These are phyloP conservation scores for Colletotrichum sp. DNA, from an alignment of 2,329 filamentous ascomycete species.

Conservation along the genomic window DNA sequence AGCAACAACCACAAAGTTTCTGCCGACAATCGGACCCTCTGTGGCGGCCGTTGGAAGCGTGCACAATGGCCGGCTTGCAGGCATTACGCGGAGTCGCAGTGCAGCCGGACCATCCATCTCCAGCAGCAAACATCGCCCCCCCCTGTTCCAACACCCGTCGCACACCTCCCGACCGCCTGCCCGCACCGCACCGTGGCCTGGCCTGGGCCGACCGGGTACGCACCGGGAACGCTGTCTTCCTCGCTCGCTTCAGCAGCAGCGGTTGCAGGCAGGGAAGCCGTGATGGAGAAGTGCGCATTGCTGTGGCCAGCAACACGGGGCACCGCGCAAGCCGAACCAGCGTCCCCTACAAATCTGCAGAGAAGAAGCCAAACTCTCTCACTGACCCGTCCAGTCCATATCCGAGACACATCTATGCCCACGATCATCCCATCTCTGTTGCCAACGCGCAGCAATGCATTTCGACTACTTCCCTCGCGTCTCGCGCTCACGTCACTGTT, in stretches of 20 bases:
- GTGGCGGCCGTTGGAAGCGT: not conserved
- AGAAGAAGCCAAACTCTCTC: not conserved
- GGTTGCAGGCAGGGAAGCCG: not conserved
- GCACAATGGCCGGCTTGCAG: not conserved
- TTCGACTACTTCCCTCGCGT: conserved; percentile 1
- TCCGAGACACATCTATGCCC: conserved; percentile 13
- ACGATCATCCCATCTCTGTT: conserved; percentile 9
- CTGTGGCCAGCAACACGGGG: not conserved
- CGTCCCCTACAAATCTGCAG: not conserved
- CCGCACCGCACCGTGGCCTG: not conserved
- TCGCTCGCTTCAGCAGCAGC: not conserved
- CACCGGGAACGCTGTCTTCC: not conserved
- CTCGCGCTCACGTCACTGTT: conserved; percentile 4
- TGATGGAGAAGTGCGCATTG: not conserved
- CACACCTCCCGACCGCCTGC: not conserved
- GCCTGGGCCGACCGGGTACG: not conserved
- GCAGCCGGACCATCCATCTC: not conserved
- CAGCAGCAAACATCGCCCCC: not conserved
- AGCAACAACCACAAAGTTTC: not conserved
- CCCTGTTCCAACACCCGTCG: not conserved
- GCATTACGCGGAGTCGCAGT: not conserved
- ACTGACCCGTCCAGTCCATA: not conserved
- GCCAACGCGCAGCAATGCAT: not conserved
- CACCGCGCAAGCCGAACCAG: conserved; percentile 6
- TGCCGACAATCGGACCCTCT: conserved; percentile 16